A percentile compares a stretch with the other conserved stretches of the same genome.
phyloP scores from a whole-genome alignment of 495 filamentous ascomycete species.

The Penicillium canescens region DNA sequence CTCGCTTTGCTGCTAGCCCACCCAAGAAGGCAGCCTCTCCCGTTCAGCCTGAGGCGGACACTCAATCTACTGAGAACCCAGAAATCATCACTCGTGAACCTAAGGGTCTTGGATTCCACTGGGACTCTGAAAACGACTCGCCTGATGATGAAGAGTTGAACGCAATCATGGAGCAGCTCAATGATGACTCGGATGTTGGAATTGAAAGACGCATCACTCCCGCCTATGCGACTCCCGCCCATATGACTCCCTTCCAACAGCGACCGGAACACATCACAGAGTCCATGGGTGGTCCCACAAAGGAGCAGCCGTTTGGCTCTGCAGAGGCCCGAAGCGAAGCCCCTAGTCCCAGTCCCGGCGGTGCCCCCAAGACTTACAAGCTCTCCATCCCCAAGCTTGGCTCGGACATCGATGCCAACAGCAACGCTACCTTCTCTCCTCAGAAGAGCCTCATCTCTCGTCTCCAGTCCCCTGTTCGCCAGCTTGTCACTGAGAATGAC shows the following conservation, averaged over 20 bases:
- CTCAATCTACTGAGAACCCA: conserved; percentile 7
- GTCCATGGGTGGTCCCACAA: conserved; percentile 48
- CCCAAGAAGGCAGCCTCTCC: conserved; percentile 17
- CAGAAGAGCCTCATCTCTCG: conserved; percentile 36
- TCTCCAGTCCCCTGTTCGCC: conserved; percentile 59
- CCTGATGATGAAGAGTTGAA: conserved; percentile 80
- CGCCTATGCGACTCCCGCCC: conserved; percentile 12
- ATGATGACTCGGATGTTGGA: conserved; percentile 69
- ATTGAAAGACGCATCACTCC: conserved; percentile 61
- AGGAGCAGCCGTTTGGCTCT: conserved; percentile 55
- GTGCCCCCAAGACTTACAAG: conserved; percentile 50
- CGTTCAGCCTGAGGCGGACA: conserved; percentile 9
- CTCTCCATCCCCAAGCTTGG: conserved; percentile 46
- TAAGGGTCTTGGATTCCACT: conserved; percentile 10
- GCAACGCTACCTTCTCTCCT: conserved; percentile 41
- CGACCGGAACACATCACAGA: conserved; percentile 29
- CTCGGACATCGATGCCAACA: conserved; percentile 40
- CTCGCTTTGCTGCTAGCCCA: conserved; percentile 38
- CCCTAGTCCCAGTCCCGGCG: conserved; percentile 72
- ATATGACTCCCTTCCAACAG: conserved; percentile 29
- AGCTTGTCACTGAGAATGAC: conserved; percentile 63
- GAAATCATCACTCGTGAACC: background rate
- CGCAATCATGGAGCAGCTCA: conserved; percentile 80
- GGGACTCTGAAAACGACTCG: conserved; percentile 34
- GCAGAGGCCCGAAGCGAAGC: conserved; percentile 65